Percentiles rank a stretch among this genome's conserved stretches.
Conservation (phyloP, 2,329 filamentous ascomycete genomes). For the Phoma herbarum region DNA sequence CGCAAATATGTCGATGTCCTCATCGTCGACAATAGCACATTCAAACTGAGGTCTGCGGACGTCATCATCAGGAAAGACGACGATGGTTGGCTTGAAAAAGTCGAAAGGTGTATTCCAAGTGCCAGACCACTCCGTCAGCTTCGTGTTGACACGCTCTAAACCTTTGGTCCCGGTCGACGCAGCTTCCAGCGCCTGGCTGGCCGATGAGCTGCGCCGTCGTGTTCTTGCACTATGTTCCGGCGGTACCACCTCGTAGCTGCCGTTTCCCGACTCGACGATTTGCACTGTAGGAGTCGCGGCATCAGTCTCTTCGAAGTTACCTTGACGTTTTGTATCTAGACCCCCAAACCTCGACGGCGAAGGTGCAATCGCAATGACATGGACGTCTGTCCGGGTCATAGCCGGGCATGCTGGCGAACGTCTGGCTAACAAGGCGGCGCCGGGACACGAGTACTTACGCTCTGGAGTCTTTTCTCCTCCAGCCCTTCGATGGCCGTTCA, state of each 20-base stretch:
- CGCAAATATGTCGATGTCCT: conserved; percentile 31
- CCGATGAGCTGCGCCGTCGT: conserved; percentile 31
- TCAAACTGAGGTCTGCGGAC: conserved; percentile 17
- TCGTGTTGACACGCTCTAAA: conserved; percentile 44
- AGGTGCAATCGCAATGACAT: conserved; percentile 44
- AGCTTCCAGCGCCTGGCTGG: conserved; percentile 30
- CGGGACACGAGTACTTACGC: conserved; percentile 18
- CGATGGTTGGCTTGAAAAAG: conserved; percentile 36
- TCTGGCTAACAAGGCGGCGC: conserved; percentile 25
- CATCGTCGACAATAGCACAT: conserved; percentile 32
- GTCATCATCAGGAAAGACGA: conserved; percentile 43
- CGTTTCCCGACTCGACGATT: conserved; percentile 39
- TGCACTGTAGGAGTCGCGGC: conserved; percentile 48
- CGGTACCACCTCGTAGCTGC: conserved; percentile 39
- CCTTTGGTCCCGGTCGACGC: conserved; percentile 27
- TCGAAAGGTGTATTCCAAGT: conserved; percentile 26
- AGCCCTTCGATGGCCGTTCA: neutral
- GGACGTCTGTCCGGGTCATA: conserved; percentile 47
- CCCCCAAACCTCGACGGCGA: conserved; percentile 14
- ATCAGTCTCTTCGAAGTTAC: conserved; percentile 4
- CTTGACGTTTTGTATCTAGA: neutral
- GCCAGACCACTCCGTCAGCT: conserved; percentile 43
- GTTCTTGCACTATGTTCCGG: conserved; percentile 17
- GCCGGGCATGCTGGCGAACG: conserved; percentile 39
- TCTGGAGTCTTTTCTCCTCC: neutral